phyloP scores from a whole-genome alignment of 192 early-diverging fungal species.

The Linnemannia zychae region DNA sequence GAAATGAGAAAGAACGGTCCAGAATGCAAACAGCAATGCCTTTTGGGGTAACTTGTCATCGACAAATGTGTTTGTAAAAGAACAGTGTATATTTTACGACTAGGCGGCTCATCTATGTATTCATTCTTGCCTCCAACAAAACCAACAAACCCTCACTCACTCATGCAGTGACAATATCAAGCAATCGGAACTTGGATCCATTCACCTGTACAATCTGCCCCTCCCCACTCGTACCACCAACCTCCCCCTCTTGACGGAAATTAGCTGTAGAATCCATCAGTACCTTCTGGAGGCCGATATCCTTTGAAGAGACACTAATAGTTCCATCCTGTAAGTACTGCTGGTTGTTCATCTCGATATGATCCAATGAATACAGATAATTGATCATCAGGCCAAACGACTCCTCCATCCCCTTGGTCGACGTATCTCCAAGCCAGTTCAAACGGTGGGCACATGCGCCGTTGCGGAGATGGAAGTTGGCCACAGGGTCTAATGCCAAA shows the following conservation, averaged over 20 bases:
- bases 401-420: slow-evolving; percentile 82
- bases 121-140: too few species aligned
- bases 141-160: too few species aligned
- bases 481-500: slow-evolving; percentile 89
- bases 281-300: slow-evolving; percentile 14
- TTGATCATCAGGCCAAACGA: slow-evolving; percentile 97
- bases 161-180: slow-evolving; percentile 27
- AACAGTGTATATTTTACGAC: too few species aligned
- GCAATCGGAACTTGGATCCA: slow-evolving; percentile 16
- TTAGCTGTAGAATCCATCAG: background rate
- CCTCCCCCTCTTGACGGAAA: background rate
- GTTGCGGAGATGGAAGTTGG: slow-evolving; percentile 96
- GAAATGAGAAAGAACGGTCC: too few species aligned
- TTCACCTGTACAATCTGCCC: slow-evolving; percentile 19
- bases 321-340: slow-evolving; percentile 73
- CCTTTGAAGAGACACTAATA: slow-evolving; percentile 63
- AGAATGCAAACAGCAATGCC: too few species aligned
- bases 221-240: background rate
- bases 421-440: slow-evolving; percentile 92
- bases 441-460: slow-evolving; percentile 90
- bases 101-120: too few species aligned
- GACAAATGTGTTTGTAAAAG: too few species aligned
- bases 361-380: slow-evolving; percentile 85
- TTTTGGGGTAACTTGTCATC: too few species aligned
- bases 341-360: slow-evolving; percentile 88